Percentiles rank a stretch among this genome's conserved stretches.
Evolutionary conservation across 208 protist species (phyloP).

Genomic region (Sergeia podlipaevii): DNA sequence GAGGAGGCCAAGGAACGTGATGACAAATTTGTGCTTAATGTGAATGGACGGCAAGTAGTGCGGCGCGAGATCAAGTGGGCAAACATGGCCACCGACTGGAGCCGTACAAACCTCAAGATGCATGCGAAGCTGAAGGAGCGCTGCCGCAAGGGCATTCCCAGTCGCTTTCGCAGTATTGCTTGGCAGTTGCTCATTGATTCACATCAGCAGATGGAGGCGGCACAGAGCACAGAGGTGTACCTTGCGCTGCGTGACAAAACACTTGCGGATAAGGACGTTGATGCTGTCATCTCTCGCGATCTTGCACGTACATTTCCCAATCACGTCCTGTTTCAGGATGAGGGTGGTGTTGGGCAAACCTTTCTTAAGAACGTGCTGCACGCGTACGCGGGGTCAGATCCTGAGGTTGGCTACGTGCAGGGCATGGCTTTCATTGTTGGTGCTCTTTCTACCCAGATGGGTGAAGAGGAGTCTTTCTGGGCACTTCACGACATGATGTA

Average conservation of each 20-base stretch:
- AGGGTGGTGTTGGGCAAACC: slow-evolving; percentile 77
- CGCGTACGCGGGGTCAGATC: slow-evolving; percentile 87
- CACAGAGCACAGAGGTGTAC: slow-evolving; percentile 76
- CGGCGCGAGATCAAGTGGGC: slow-evolving; percentile 89
- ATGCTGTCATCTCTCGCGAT: slow-evolving; percentile 73
- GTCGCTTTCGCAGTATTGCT: slow-evolving; percentile 64
- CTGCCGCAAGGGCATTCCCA: slow-evolving; percentile 88
- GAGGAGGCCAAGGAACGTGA: slow-evolving; percentile 55
- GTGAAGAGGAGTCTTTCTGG: slow-evolving; percentile 93
- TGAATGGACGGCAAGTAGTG: slow-evolving; percentile 61
- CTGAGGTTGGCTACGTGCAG: slow-evolving; percentile 93
- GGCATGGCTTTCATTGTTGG: slow-evolving; percentile 93
- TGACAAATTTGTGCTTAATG: slow-evolving; percentile 54
- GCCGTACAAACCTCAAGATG: slow-evolving; percentile 59
- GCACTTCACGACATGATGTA: slow-evolving; percentile 87
- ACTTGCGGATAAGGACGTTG: slow-evolving; percentile 53
- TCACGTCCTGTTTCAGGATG: slow-evolving; percentile 85
- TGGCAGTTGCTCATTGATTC: slow-evolving; percentile 88
- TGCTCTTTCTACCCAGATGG: slow-evolving; percentile 86
- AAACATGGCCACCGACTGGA: slow-evolving; percentile 87
- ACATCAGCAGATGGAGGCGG: slow-evolving; percentile 58
- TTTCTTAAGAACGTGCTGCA: slow-evolving; percentile 88
- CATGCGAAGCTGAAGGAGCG: slow-evolving; percentile 83
- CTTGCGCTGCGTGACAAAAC: slow-evolving; percentile 60
- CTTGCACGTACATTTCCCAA: slow-evolving; percentile 86